Evolutionary conservation across 257 asterid species (phyloP), one percentile per base, ranked within the genome.

Genomic region (Cinchona pubescens): DNA sequence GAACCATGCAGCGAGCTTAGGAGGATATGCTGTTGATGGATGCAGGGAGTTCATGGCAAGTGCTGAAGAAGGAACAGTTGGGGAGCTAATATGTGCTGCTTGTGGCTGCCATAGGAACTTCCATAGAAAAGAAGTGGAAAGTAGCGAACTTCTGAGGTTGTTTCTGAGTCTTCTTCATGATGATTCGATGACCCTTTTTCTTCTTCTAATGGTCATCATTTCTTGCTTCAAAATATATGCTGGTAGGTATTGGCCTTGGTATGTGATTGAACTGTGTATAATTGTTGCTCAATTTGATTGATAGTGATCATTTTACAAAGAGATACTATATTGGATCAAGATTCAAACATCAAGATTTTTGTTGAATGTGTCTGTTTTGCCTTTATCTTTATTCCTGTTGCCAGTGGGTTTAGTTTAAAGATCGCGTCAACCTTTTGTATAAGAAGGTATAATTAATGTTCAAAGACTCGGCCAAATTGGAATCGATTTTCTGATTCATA

Each of bases 1-100:
- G 82, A 83, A 83, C 77, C 86, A 83, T 74, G 86, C 86, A 49
- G 86, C 82, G 8, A 83, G 69, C 14, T 69, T 77, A 8, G 86
- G 86, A 34, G 84, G 84, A 7, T 74, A 83, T n/a, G 86, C 84
- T 9, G 80, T 83, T 62, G 86, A 83, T 34, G 86, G 86, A 27
- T 83, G 86, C 84, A 67, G 86, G 71, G 86, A 83, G 42, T 83
- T 83, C 79, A 83, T 83, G 86, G 80, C 86, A 0, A 71, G 82
- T 2, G 86, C 80, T 9, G 82, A 78, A 30, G 86, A 83, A 7
- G 86, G 86, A 18, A 69, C 79, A 0, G 53, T 8, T 16, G 78
- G 34, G 38, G 86, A 79, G 29, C 79, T 83, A 3, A 21, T n/a
- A 7, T 83, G 86, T 46, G 86, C 84, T 25, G 86, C 84, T 30